Percentiles rank a stretch among this genome's conserved stretches.
Conservation (phyloP, 2,329 filamentous ascomycete species). For the Aureobasidium vineae region DNA sequence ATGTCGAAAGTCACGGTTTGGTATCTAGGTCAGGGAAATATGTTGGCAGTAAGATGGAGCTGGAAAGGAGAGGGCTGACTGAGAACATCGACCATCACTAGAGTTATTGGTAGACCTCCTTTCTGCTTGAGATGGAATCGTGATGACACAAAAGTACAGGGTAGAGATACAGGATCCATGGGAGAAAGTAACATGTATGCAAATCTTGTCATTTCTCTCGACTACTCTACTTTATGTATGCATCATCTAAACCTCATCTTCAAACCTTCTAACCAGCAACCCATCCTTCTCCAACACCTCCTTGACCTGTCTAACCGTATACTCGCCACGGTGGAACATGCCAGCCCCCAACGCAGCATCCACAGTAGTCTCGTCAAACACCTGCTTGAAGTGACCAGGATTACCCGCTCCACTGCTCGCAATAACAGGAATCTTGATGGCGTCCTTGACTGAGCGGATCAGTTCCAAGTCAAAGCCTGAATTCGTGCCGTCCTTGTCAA, state of each 20-base stretch:
- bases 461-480: conserved; percentile 93
- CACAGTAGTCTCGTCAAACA: conserved; percentile 79
- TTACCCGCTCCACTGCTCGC: conserved; percentile 89
- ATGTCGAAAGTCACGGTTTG: too few relatives aligned
- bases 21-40: too few relatives aligned
- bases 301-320: conserved; percentile 92
- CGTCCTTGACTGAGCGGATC: conserved; percentile 81
- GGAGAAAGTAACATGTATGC: too few relatives aligned
- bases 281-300: conserved; percentile 70
- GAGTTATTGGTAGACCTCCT: too few relatives aligned
- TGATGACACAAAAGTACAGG: too few relatives aligned
- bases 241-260: conserved; percentile 50
- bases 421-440: conserved; percentile 89
- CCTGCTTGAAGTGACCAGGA: conserved; percentile 84
- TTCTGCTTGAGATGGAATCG: too few relatives aligned
- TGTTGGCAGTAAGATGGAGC: too few relatives aligned
- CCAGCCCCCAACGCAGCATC: conserved; percentile 94
- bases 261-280: conserved; percentile 75
- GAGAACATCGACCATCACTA: too few relatives aligned
- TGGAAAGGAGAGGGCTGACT: too few relatives aligned
- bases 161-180: too few relatives aligned
- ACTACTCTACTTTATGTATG: not conserved
- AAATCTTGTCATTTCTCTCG: not conserved
- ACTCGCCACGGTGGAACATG: conserved; percentile 97
- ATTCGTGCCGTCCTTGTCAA: conserved; percentile 94